Evolutionary conservation across 2,329 filamentous ascomycete species (phyloP).

Genomic region (Piedraia hortae): DNA sequence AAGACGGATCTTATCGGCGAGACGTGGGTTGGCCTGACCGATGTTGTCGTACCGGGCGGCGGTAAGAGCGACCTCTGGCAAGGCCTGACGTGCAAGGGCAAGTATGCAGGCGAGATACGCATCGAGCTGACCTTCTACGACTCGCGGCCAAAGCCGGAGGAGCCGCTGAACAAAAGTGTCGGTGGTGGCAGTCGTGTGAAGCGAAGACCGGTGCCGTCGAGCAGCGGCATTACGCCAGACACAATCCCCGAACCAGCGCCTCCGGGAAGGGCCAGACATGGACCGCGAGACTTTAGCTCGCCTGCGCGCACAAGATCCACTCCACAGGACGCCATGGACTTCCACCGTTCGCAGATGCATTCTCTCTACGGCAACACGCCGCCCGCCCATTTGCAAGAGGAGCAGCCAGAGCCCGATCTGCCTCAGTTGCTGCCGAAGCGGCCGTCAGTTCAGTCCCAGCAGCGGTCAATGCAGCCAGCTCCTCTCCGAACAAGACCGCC

Average conservation of each 20-base stretch:
- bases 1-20: slow-evolving; percentile 92
- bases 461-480: slow-evolving; percentile 2
- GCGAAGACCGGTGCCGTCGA: slow-evolving; percentile 53
- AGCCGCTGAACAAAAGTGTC: slow-evolving; percentile 13
- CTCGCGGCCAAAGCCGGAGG: slow-evolving; percentile 53
- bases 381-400: neutral
- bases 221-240: slow-evolving; percentile 12
- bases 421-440: neutral
- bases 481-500: slow-evolving; percentile 7
- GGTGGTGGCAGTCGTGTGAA: slow-evolving; percentile 26
- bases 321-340: slow-evolving; percentile 7
- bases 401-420: neutral
- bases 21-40: slow-evolving; percentile 59
- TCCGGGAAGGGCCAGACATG: slow-evolving; percentile 11
- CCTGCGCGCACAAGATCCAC: slow-evolving; percentile 7
- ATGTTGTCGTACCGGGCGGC: slow-evolving; percentile 58
- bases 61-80: slow-evolving; percentile 94
- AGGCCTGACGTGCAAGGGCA: slow-evolving; percentile 58
- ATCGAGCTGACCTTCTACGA: slow-evolving; percentile 96
- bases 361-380: slow-evolving; percentile 2
- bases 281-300: slow-evolving; percentile 8
- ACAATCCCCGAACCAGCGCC: slow-evolving; percentile 6
- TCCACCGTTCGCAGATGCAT: slow-evolving; percentile 4
- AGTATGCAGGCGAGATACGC: slow-evolving; percentile 84
- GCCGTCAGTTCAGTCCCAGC: slow-evolving; percentile 2